phyloP scores from a whole-genome alignment of 108 stramenopile genomes.

The Pseudonitzschia delicatissima region DNA sequence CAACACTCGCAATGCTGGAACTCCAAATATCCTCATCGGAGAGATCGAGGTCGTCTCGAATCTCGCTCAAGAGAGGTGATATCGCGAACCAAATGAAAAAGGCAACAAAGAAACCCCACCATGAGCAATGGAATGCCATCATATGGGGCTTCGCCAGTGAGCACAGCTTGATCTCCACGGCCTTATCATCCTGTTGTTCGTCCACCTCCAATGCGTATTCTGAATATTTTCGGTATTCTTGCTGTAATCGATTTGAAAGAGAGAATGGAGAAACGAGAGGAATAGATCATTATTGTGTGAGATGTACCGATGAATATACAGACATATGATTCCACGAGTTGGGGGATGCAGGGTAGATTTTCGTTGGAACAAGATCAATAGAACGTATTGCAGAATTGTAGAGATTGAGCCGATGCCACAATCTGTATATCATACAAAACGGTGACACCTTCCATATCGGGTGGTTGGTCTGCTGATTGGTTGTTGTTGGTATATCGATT shows the following conservation, averaged over 20 bases:
- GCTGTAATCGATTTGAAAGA: neutral
- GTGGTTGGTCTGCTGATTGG: no score
- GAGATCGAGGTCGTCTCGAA: constrained; percentile 54
- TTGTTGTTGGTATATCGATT: no score
- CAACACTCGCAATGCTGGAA: constrained; percentile 71
- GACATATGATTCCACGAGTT: no score
- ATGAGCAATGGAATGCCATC: constrained; percentile 85
- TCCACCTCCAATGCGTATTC: constrained; percentile 62
- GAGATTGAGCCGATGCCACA: no score
- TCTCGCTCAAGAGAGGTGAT: constrained; percentile 79
- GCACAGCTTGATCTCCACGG: constrained; percentile 59
- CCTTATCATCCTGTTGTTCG: constrained; percentile 74
- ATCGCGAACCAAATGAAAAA: constrained; percentile 92
- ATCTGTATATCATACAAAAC: no score
- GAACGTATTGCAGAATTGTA: no score
- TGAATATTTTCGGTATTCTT: constrained; percentile 58
- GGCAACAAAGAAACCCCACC: constrained; percentile 70
- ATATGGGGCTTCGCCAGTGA: constrained; percentile 76
- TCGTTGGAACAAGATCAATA: no score
- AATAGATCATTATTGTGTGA: no score
- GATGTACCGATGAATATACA: no score
- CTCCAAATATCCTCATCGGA: constrained; percentile 75
- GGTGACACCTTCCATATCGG: no score
- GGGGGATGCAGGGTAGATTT: no score
- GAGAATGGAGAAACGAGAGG: no score